Percentiles rank a stretch among this genome's conserved stretches.
phyloP scores from a whole-genome alignment of 1,284 basidiomycete genomes.

The Cystobasidium pallidum region DNA sequence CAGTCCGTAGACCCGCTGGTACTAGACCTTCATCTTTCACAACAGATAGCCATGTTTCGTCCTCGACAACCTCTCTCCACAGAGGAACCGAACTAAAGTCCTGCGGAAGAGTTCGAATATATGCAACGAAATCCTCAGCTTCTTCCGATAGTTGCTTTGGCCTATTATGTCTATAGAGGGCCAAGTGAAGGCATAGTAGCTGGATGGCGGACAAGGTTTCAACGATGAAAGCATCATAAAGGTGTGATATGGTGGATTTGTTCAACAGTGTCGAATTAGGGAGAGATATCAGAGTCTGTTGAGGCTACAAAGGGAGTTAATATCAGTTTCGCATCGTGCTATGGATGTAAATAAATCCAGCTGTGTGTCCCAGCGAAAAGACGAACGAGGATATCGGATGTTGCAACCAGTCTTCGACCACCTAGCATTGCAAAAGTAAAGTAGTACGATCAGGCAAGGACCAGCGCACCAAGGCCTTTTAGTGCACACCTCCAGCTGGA shows the following conservation, averaged over 20 bases:
- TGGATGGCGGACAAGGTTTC: conserved; percentile 46
- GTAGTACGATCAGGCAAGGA: neutral
- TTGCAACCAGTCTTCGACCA: conserved; percentile 35
- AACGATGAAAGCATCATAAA: conserved; percentile 14
- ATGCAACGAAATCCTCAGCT: conserved; percentile 16
- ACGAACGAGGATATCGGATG: conserved; percentile 25
- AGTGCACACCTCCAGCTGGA: conserved; percentile 34
- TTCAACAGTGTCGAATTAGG: conserved; percentile 31
- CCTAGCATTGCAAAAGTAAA: conserved; percentile 7
- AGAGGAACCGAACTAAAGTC: conserved; percentile 37
- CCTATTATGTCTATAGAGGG: conserved; percentile 23
- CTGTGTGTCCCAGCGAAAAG: no score
- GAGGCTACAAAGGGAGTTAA: conserved; percentile 8
- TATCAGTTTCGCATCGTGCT: no score
- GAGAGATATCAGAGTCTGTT: conserved; percentile 22
- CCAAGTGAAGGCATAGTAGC: conserved; percentile 48
- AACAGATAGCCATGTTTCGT: conserved; percentile 2
- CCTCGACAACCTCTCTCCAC: conserved; percentile 19
- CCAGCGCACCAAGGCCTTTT: neutral
- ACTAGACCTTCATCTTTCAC: neutral
- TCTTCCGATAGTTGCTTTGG: neutral
- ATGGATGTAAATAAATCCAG: no score
- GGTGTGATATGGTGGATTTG: conserved; percentile 15
- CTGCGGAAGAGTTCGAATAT: conserved; percentile 37
- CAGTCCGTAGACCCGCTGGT: conserved; percentile 17